Percentiles rank a stretch among this genome's conserved stretches.
Evolutionary conservation across 495 filamentous ascomycete genomes (phyloP).

Genomic region (Copromyces sp.): DNA sequence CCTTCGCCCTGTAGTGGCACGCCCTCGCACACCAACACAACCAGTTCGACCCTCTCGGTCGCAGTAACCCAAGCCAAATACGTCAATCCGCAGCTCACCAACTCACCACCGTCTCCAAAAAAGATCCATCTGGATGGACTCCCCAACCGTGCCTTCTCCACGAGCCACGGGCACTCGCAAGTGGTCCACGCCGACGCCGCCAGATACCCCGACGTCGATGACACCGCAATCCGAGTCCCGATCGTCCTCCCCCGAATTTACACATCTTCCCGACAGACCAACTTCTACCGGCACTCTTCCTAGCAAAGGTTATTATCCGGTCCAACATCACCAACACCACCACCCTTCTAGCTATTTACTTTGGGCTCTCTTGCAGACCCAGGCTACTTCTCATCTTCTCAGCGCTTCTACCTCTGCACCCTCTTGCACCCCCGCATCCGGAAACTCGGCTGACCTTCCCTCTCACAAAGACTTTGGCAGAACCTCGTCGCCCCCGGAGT

Average conservation of each 20-base stretch:
- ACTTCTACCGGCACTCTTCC: neutral
- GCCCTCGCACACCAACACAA: neutral
- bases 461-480: conserved; percentile 17
- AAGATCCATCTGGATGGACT: neutral
- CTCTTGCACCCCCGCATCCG: conserved; percentile 3
- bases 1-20: neutral
- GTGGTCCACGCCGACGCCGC: neutral
- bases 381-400: neutral
- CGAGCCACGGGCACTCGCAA: neutral
- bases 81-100: neutral
- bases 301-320: conserved; percentile 9
- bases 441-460: conserved; percentile 17
- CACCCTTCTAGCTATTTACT: neutral
- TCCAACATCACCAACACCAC: neutral
- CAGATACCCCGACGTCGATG: neutral
- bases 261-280: neutral
- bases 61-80: neutral
- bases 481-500: conserved; percentile 16
- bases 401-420: neutral
- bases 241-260: neutral
- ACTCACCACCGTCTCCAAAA: neutral
- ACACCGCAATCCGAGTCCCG: neutral
- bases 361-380: conserved; percentile 1
- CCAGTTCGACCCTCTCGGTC: neutral
- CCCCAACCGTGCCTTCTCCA: neutral